Evolutionary conservation across 1,284 basidiomycete genomes (phyloP).

Genomic region (Malassezia globosa): DNA sequence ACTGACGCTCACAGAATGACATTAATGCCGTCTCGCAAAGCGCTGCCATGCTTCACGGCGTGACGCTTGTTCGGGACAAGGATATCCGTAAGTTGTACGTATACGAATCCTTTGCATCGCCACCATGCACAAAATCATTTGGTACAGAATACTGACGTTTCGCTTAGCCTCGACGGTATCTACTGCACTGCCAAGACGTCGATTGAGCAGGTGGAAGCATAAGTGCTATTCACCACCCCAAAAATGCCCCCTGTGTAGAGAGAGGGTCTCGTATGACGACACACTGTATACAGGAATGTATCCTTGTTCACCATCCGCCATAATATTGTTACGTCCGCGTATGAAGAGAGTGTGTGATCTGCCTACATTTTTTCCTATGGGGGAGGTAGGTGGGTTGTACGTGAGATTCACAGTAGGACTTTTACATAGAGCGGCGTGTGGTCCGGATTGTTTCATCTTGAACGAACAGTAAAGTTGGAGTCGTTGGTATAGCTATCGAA

Average conservation of each 20-base stretch:
- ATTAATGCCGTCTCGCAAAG: conserved; percentile 47
- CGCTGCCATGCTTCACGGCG: conserved; percentile 44
- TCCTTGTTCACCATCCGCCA: conserved; percentile 10
- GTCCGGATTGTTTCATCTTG: too few relatives aligned
- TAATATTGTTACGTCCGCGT: too few relatives aligned
- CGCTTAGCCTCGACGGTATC: conserved; percentile 54
- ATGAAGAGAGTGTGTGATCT: too few relatives aligned
- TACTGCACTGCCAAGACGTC: conserved; percentile 74
- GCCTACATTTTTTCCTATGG: too few relatives aligned
- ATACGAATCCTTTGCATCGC: neutral
- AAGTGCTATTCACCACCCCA: conserved; percentile 32
- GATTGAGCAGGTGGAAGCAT: conserved; percentile 54
- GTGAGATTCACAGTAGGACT: too few relatives aligned
- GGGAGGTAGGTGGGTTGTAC: too few relatives aligned
- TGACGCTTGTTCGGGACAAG: conserved; percentile 45
- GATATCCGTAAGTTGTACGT: conserved; percentile 52
- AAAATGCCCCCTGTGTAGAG: conserved; percentile 13
- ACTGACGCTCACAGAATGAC: conserved; percentile 51
- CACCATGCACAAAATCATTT: neutral
- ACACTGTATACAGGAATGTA: conserved; percentile 21
- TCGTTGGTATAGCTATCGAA: too few relatives aligned
- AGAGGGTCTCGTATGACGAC: conserved; percentile 15
- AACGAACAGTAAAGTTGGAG: too few relatives aligned
- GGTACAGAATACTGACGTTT: too few relatives aligned
- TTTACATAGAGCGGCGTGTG: too few relatives aligned